Percentiles rank a stretch among this genome's conserved stretches.
These are phyloP conservation scores for Phoma sp. DNA, from an alignment of 2,329 filamentous ascomycete genomes.

Conservation along the genomic window DNA sequence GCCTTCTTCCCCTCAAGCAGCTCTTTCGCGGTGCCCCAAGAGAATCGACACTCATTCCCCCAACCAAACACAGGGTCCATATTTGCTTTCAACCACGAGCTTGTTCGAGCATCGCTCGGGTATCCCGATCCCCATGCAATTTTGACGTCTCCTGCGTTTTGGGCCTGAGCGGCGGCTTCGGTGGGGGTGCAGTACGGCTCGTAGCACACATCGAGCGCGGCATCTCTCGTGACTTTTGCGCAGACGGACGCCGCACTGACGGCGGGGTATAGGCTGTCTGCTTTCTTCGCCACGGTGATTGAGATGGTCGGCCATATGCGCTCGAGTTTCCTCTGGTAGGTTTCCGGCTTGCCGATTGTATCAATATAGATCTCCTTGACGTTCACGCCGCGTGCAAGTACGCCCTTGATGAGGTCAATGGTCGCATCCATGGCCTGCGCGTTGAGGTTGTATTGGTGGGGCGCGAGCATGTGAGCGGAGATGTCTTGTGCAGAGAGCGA, in stretches of 20 bases:
- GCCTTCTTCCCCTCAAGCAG: slow-evolving; percentile 79
- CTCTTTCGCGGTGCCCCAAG: slow-evolving; percentile 95
- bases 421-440: slow-evolving; percentile 95
- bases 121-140: slow-evolving; percentile 90
- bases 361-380: slow-evolving; percentile 92
- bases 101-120: slow-evolving; percentile 83
- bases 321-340: slow-evolving; percentile 86
- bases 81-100: slow-evolving; percentile 80
- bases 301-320: slow-evolving; percentile 76
- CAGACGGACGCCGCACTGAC: slow-evolving; percentile 94
- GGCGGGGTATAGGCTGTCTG: slow-evolving; percentile 89
- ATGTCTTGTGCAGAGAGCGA: slow-evolving; percentile 87
- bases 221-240: slow-evolving; percentile 94
- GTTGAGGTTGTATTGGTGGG: slow-evolving; percentile 83
- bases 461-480: slow-evolving; percentile 76
- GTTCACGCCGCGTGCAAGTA: slow-evolving; percentile 80
- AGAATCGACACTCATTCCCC: slow-evolving; percentile 91
- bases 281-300: slow-evolving; percentile 70
- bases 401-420: slow-evolving; percentile 77
- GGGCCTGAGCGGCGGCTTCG: slow-evolving; percentile 35
- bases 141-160: slow-evolving; percentile 40
- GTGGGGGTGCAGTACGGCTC: slow-evolving; percentile 53
- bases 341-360: slow-evolving; percentile 82
- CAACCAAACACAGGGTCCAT: slow-evolving; percentile 96
- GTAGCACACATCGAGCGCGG: slow-evolving; percentile 82